Conservation (phyloP, 2,329 filamentous ascomycete species). For the Hyphodiscus sp. region DNA sequence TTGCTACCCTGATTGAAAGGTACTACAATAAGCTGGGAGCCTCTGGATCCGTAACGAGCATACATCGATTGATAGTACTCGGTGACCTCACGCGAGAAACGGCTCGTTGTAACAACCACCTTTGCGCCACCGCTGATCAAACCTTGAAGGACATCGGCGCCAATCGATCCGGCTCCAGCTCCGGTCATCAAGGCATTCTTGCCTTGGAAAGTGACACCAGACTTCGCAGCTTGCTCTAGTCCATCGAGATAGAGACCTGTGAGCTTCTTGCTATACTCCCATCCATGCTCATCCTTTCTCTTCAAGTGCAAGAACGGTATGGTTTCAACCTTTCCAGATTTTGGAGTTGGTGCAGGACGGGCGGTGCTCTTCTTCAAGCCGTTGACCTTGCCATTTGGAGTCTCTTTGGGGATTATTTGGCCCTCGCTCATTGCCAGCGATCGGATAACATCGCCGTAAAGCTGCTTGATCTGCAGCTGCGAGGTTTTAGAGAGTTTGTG, state of each 20-base stretch:
- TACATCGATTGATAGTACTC: slow-evolving; percentile 99
- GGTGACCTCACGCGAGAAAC: slow-evolving; percentile 94
- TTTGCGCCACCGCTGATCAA: slow-evolving; percentile 94
- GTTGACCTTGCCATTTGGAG: slow-evolving; percentile 48
- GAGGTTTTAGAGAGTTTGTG: slow-evolving; percentile 96
- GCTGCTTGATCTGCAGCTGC: slow-evolving; percentile 89
- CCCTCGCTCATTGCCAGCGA: slow-evolving; percentile 97
- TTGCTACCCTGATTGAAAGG: slow-evolving; percentile 99
- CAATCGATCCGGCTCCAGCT: slow-evolving; percentile 94
- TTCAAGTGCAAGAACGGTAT: slow-evolving; percentile 97
- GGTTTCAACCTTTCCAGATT: slow-evolving; percentile 87
- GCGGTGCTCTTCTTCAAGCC: slow-evolving; percentile 48
- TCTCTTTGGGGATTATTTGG: slow-evolving; percentile 89
- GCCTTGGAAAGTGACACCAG: slow-evolving; percentile 84
- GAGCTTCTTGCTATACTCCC: slow-evolving; percentile 99
- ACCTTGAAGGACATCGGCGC: slow-evolving; percentile 92
- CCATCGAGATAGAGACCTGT: slow-evolving; percentile 90
- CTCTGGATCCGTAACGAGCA: slow-evolving; percentile 83
- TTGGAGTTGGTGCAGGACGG: slow-evolving; percentile 42
- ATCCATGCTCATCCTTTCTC: slow-evolving; percentile 86
- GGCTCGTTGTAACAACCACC: slow-evolving; percentile 92
- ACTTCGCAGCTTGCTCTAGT: slow-evolving; percentile 78
- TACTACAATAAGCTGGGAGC: slow-evolving; percentile 94
- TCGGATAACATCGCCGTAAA: slow-evolving; percentile 91
- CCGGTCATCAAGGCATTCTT: slow-evolving; percentile 98